These are phyloP conservation scores for Blastocladiella britannica DNA, from an alignment of 192 early-diverging fungal genomes.

Conservation along the genomic window DNA sequence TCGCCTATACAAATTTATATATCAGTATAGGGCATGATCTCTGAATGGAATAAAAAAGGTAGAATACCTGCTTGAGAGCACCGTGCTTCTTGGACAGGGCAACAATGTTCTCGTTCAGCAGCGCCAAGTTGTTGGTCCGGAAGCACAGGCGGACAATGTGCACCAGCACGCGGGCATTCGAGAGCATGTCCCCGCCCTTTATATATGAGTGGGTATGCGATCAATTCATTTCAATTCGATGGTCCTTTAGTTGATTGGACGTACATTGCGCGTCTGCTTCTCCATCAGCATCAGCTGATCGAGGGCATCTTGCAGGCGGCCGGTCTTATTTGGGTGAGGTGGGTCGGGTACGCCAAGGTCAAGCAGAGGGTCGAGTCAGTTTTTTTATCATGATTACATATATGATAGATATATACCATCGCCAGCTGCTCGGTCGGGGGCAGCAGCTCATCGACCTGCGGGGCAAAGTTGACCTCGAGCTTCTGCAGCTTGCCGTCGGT, in stretches of 20 bases:
- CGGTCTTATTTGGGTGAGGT: constrained; percentile 19
- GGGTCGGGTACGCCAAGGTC: background rate
- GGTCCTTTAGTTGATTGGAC: constrained; percentile 1
- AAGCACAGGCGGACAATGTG: constrained; percentile 54
- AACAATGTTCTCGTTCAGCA: constrained; percentile 78
- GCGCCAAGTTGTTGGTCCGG: constrained; percentile 57
- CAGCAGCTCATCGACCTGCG: constrained; percentile 50
- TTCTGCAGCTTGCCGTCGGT: constrained; percentile 24
- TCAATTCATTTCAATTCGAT: background rate
- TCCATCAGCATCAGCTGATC: constrained; percentile 69
- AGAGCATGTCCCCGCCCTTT: constrained; percentile 68
- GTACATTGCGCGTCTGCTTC: constrained; percentile 85
- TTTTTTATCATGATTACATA: background rate
- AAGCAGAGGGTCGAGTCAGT: background rate
- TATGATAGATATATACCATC: constrained; percentile 15
- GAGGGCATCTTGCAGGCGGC: constrained; percentile 61
- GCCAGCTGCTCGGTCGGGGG: constrained; percentile 55
- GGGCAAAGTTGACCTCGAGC: constrained; percentile 83
- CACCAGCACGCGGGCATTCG: constrained; percentile 68
- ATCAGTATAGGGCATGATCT: background rate
- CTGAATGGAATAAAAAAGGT: background rate
- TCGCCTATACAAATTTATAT: constrained; percentile 34
- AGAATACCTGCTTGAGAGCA: constrained; percentile 60
- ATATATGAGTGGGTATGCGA: background rate
- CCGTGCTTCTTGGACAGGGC: constrained; percentile 93